These are phyloP conservation scores for Sugiyamaella boreocaroliniensis DNA, from an alignment of 805 yeast species.

Conservation along the genomic window DNA sequence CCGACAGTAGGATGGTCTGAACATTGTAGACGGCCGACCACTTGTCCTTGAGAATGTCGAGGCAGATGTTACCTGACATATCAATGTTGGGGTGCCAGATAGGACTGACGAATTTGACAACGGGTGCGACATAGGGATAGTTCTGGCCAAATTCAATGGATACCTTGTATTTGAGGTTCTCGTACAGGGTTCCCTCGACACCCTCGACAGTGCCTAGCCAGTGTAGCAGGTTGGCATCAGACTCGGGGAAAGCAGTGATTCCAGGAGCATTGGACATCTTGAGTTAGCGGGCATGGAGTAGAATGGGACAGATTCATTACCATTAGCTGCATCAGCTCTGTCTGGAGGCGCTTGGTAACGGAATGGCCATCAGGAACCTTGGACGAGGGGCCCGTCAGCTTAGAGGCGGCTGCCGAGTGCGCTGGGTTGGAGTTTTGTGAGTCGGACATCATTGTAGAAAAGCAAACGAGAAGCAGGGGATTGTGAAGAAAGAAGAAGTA, in stretches of 20 bases:
- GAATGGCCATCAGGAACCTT: slow-evolving; percentile 37
- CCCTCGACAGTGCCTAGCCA: slow-evolving; percentile 59
- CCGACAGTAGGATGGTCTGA: slow-evolving; percentile 50
- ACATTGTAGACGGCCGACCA: slow-evolving; percentile 62
- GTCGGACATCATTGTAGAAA: slow-evolving; percentile 2
- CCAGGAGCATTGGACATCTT: slow-evolving; percentile 45
- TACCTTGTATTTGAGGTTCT: slow-evolving; percentile 45
- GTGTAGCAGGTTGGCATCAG: slow-evolving; percentile 44
- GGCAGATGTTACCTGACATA: slow-evolving; percentile 57
- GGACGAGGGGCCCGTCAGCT: slow-evolving; percentile 2
- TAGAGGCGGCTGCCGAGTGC: not conserved
- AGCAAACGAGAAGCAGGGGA: not conserved
- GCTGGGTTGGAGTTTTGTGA: slow-evolving; percentile 16
- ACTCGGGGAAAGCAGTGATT: slow-evolving; percentile 47
- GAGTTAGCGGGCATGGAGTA: not conserved
- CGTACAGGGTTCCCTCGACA: slow-evolving; percentile 51
- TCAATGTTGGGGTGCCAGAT: slow-evolving; percentile 65
- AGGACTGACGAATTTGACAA: slow-evolving; percentile 49
- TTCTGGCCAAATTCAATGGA: slow-evolving; percentile 45
- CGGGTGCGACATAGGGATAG: slow-evolving; percentile 56
- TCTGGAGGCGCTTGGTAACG: slow-evolving; percentile 45
- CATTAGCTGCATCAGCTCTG: slow-evolving; percentile 48
- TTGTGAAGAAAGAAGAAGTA: not conserved
- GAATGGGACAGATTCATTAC: slow-evolving; percentile 13
- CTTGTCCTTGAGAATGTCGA: slow-evolving; percentile 56